Percentiles rank a stretch among this genome's conserved stretches.
Conservation (phyloP, 2,329 filamentous ascomycete genomes). For the Colletotrichum sp. region DNA sequence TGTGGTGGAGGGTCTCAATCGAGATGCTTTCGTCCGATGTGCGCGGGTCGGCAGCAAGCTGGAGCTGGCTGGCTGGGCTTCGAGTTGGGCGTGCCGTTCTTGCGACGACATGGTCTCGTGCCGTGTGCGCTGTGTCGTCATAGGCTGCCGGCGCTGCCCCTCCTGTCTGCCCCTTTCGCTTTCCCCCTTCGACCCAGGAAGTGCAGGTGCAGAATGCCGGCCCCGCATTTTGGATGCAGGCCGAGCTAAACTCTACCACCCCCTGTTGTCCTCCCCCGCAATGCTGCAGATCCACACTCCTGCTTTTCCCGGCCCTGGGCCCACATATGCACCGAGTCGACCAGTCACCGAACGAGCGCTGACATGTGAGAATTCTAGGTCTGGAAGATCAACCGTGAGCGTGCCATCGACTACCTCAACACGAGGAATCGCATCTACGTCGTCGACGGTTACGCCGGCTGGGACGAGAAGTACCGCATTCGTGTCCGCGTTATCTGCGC, state of each 20-base stretch:
- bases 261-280: background rate
- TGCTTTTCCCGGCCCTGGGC: background rate
- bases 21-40: conserved; percentile 1
- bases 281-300: background rate
- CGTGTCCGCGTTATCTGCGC: conserved; percentile 97
- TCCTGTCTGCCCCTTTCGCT: background rate
- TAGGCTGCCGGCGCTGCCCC: background rate
- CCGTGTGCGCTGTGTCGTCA: conserved; percentile 10
- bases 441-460: conserved; percentile 94
- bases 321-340: background rate
- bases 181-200: background rate
- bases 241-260: conserved; percentile 1
- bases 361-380: conserved; percentile 63
- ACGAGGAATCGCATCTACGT: conserved; percentile 99
- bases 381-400: conserved; percentile 99
- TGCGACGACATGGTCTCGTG: background rate
- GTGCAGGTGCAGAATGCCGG: background rate
- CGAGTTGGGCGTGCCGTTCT: background rate
- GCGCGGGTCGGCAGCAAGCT: background rate
- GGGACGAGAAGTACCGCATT: conserved; percentile 98
- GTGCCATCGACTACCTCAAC: conserved; percentile 98
- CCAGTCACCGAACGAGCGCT: background rate
- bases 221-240: conserved; percentile 5
- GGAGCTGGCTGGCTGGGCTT: background rate
- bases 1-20: background rate